These are phyloP conservation scores for Syncephalastrum sp. DNA, from an alignment of 371 early-diverging fungal species.

Conservation along the genomic window DNA sequence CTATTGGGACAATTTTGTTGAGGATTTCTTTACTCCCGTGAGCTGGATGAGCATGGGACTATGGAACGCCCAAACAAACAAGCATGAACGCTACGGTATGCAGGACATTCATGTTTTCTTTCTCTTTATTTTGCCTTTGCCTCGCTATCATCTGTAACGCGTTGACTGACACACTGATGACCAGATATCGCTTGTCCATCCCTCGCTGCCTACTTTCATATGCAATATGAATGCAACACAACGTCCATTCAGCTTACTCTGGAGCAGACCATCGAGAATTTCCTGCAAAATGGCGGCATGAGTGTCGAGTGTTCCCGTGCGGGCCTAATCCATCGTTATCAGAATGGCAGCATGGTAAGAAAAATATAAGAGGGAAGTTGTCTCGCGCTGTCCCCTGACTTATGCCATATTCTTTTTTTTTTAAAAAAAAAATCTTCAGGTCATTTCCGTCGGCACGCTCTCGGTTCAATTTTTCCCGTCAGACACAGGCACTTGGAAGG, in stretches of 20 bases:
- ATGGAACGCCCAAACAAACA: slow-evolving; percentile 8
- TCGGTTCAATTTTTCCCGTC: too few species aligned
- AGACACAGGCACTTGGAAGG: slow-evolving; percentile 1
- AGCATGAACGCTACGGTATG: slow-evolving; percentile 8
- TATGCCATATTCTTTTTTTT: background rate
- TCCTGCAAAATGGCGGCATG: slow-evolving; percentile 3
- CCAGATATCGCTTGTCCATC: slow-evolving; percentile 4
- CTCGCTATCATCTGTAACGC: too few species aligned
- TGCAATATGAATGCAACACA: slow-evolving; percentile 7
- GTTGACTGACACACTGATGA: background rate
- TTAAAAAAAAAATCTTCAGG: background rate
- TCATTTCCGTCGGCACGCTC: slow-evolving; percentile 5
- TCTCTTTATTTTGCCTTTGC: background rate
- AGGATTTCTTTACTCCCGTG: slow-evolving; percentile 7
- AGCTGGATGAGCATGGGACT: slow-evolving; percentile 4
- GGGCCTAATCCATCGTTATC: slow-evolving; percentile 9
- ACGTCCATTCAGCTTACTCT: slow-evolving; percentile 9
- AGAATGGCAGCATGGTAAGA: slow-evolving; percentile 12
- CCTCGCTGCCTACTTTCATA: slow-evolving; percentile 3
- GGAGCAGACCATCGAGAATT: slow-evolving; percentile 4
- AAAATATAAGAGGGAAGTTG: too few species aligned
- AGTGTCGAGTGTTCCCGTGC: slow-evolving; percentile 9
- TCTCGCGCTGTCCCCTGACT: background rate
- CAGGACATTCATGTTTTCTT: background rate
- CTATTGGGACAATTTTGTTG: slow-evolving; percentile 9